Percentiles rank a stretch among this genome's conserved stretches.
Conservation (phyloP, 2,329 filamentous ascomycete species). For the Hortaea sp. region DNA sequence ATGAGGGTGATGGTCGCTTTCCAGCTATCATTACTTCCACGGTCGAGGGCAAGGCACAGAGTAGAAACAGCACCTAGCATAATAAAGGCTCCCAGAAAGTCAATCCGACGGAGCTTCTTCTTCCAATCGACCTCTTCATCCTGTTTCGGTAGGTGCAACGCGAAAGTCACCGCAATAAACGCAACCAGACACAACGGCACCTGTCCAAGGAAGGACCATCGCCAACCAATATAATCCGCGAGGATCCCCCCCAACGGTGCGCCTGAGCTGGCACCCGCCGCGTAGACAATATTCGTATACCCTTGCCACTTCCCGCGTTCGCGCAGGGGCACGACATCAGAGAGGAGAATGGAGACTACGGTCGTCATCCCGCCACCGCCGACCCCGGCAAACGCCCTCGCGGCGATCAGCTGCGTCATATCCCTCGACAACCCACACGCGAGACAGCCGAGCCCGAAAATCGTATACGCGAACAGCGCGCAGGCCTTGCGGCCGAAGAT, state of each 20-base stretch:
- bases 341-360: slow-evolving; percentile 58
- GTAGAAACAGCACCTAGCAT: slow-evolving; percentile 56
- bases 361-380: slow-evolving; percentile 65
- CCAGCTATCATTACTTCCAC: slow-evolving; percentile 65
- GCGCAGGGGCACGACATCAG: slow-evolving; percentile 59
- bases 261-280: slow-evolving; percentile 56
- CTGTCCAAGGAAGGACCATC: slow-evolving; percentile 66
- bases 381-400: slow-evolving; percentile 52
- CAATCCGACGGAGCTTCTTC: slow-evolving; percentile 56
- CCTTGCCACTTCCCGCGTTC: slow-evolving; percentile 67
- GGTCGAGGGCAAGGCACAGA: slow-evolving; percentile 60
- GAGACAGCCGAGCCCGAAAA: slow-evolving; percentile 57
- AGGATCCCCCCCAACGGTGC: slow-evolving; percentile 61
- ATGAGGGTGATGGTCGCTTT: slow-evolving; percentile 46
- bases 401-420: slow-evolving; percentile 56
- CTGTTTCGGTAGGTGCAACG: slow-evolving; percentile 50
- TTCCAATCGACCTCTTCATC: slow-evolving; percentile 51
- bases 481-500: slow-evolving; percentile 61
- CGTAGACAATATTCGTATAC: slow-evolving; percentile 62
- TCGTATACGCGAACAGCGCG: slow-evolving; percentile 52
- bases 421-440: slow-evolving; percentile 53
- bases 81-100: slow-evolving; percentile 60
- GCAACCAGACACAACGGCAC: slow-evolving; percentile 58
- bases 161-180: slow-evolving; percentile 52
- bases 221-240: slow-evolving; percentile 65